Base-by-base conservation (phyloP, 2,329 filamentous ascomycete genomes). In the Cladophialophora carrionii region DNA sequence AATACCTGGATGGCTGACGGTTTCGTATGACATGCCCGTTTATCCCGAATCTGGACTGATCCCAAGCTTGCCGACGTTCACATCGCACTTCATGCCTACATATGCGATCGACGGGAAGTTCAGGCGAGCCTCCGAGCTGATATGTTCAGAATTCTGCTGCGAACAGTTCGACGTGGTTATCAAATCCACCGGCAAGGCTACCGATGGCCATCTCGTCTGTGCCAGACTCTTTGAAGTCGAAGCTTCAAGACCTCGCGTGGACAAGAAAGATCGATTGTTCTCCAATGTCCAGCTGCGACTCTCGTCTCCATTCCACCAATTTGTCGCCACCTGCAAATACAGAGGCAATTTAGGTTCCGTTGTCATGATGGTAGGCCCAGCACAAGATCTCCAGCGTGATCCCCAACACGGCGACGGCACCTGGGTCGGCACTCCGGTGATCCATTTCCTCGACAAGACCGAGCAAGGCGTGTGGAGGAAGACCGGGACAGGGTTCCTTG, bases 391-490 rank as follows among this genome's bases (percentile, higher is more conserved):
- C 26, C 22, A n/a, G 26, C 48, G 26, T 2, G 26, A 52, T 52
- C 22, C 26, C 3, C 10, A 24, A 26, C 53, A 26, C 22, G 53
- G 22, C 29, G 32, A 31, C 29, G 37, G 37, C 5, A 43, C 37
- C 37, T 43, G 37, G n/a, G 20, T 26, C 53, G 53, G 53, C 9
- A 31, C 22, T 9, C 53, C 53, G 14, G 22, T 55, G 14, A 9
- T 55, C 10, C 29, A 55, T 34, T 55, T 31, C 8, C 31, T 55
- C 22, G 4, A 55, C 53, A 34, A 37, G 53, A 55, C 22, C 53
- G 31, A 34, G 22, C 53, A n/a, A 55, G 53, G 53, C 24, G 31
- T 55, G 24, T 55, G 53, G 53, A 20, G 10, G 53, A 55, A 55
- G 29, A 55, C 53, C 5, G 53, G 53, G 14, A 31, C 53, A 26